Evolutionary conservation across 1,284 basidiomycete genomes (phyloP), one percentile per base, ranked within the genome.

Genomic region (Coriolopsis trogii): DNA sequence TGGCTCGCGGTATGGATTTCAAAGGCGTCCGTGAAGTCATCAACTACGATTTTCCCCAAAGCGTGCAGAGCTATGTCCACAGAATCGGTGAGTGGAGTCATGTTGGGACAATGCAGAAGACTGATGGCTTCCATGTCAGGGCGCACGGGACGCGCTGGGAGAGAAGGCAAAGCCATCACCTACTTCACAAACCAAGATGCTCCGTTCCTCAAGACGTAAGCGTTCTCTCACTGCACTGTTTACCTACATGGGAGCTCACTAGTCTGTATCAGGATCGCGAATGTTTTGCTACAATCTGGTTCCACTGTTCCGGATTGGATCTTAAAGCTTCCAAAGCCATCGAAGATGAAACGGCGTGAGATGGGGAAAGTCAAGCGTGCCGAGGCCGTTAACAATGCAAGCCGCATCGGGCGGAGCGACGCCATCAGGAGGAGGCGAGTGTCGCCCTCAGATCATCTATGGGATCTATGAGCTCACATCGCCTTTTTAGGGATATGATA

Each of bases 1-100:
- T 97, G 87, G 94, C 93, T 10, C 81, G 97, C 59, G 97, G 96
- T 4, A 95, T 99, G 85, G 96, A 99, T 68, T 98, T 99, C 76
- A 91, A 92, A 68, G 95, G 95, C 12, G 88, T 99, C 37, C 80
- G 89, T 57, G 87, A 98, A 62, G 95, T 99, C 10, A 89, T 99
- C 68, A 99, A 98, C 71, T 98, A 95, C 65, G 95, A 97, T 70
- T 96, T 97, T 70, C 95, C 95, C 2, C 93, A 89, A 46, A 94
- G 85, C 49, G 89, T 96, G 2, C 94, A 97, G 69, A 93, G 88
- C 63, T 99, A 99, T 66, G 84, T 99, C 28, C 96, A 99, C 72
- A 82, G 96, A 23, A 97, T 99, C 52, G 96, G 92, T 81, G 42
- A 55, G 79, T 64, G 40, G 16, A 13, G 29, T 23, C 30, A 26